Conservation (phyloP, 345 rosid species). For the Arabidopsis arenosa region DNA sequence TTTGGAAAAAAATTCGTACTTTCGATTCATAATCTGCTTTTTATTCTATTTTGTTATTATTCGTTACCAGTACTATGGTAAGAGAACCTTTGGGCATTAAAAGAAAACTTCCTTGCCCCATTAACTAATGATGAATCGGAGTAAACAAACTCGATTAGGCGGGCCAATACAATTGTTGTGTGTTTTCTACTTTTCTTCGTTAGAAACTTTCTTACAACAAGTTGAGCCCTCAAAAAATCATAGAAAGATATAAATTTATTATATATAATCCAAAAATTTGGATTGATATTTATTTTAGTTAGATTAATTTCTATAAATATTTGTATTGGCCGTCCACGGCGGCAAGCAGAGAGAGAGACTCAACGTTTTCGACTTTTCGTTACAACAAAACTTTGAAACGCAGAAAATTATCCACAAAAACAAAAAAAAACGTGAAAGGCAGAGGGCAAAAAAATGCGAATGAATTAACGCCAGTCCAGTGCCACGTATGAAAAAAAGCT, state of each 20-base stretch:
- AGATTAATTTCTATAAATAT: not conserved
- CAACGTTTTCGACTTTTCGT: not conserved
- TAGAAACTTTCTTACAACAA: no score
- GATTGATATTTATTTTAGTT: no score
- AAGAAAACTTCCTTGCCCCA: no score
- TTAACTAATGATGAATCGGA: no score
- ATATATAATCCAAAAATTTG: no score
- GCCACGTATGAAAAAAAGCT: constrained; percentile 28
- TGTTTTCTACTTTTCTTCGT: no score
- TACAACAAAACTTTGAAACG: not conserved
- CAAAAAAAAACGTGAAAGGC: constrained; percentile 18
- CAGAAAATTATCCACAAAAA: no score
- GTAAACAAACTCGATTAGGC: no score
- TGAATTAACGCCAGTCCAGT: not conserved
- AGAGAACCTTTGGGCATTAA: not conserved
- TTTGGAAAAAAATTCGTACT: not conserved
- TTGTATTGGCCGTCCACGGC: constrained; percentile 6
- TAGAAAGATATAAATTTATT: no score
- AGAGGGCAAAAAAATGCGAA: not conserved
- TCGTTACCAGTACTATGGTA: not conserved
- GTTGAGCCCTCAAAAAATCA: no score
- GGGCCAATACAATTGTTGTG: no score
- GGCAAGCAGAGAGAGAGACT: constrained; percentile 1
- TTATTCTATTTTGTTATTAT: not conserved
- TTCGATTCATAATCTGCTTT: not conserved